phyloP scores from a whole-genome alignment of 2,329 filamentous ascomycete genomes.

The Cladosporium sp. region DNA sequence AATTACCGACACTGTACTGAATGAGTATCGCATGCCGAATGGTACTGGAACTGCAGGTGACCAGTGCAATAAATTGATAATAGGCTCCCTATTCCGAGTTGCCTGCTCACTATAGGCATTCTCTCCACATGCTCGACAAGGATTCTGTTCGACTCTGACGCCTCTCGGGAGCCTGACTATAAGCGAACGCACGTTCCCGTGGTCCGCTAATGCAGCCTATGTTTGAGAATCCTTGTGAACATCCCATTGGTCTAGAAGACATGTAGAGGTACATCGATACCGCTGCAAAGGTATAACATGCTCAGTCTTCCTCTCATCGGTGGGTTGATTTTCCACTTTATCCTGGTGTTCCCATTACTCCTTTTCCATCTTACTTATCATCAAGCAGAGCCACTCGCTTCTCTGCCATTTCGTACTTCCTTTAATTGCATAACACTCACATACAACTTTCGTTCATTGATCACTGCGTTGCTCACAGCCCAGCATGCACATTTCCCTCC shows the following conservation, averaged over 20 bases:
- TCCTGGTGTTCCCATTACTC: not conserved
- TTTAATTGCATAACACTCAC: slow-evolving; percentile 19
- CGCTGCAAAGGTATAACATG: not conserved
- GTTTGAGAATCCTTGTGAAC: not conserved
- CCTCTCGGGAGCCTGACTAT: not conserved
- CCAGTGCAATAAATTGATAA: too few species aligned
- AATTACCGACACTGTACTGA: not conserved
- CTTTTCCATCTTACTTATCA: slow-evolving; percentile 19
- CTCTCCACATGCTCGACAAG: not conserved
- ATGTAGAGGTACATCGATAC: not conserved
- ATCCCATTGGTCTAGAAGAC: not conserved
- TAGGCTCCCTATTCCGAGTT: not conserved
- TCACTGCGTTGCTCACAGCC: slow-evolving; percentile 9
- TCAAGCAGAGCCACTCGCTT: slow-evolving; percentile 45
- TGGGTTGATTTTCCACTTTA: not conserved
- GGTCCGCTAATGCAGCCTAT: not conserved
- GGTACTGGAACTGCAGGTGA: too few species aligned
- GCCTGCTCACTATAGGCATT: not conserved
- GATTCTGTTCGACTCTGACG: slow-evolving; percentile 8
- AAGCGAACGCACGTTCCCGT: not conserved
- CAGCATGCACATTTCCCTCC: slow-evolving; percentile 25
- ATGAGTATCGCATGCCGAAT: too few species aligned
- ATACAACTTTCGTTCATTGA: not conserved
- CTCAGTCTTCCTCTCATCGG: not conserved
- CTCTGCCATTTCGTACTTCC: slow-evolving; percentile 27